A percentile compares a stretch with the other conserved stretches of the same genome.
These are phyloP conservation scores for Elongisporangium senticosum DNA, from an alignment of 352 stramenopile species.

Conservation along the genomic window DNA sequence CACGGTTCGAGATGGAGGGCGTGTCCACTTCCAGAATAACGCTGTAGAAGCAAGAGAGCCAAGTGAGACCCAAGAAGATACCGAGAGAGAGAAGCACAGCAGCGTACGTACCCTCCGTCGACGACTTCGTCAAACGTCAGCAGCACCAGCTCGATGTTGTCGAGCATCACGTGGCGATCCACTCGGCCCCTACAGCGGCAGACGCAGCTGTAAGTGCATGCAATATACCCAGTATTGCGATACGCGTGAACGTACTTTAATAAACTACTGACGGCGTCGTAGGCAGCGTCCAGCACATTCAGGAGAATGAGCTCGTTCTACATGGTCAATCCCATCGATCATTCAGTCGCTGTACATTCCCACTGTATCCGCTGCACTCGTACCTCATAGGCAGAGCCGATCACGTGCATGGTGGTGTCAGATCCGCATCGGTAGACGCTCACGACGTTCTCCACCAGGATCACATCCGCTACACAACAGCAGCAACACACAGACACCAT, in stretches of 20 bases:
- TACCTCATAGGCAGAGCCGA: constrained; percentile 79
- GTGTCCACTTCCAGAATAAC: constrained; percentile 88
- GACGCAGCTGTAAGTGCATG: not conserved
- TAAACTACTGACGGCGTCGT: constrained; percentile 79
- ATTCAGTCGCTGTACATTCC: constrained; percentile 2
- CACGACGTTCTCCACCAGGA: constrained; percentile 88
- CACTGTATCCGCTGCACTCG: not conserved
- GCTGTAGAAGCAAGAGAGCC: constrained; percentile 17
- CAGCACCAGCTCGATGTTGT: constrained; percentile 89
- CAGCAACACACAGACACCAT: constrained; percentile 4
- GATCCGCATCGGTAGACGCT: constrained; percentile 86
- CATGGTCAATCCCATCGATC: constrained; percentile 3
- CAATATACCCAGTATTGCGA: not conserved
- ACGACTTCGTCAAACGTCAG: constrained; percentile 89
- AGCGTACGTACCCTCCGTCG: constrained; percentile 64
- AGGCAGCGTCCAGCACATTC: constrained; percentile 79
- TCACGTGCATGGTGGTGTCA: constrained; percentile 86
- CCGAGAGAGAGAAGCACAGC: not conserved
- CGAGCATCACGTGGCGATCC: constrained; percentile 84
- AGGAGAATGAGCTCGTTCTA: constrained; percentile 89
- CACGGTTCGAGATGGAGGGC: constrained; percentile 84
- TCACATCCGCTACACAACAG: constrained; percentile 75
- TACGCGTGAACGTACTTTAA: constrained; percentile 67
- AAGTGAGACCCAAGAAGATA: not conserved
- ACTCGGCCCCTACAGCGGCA: constrained; percentile 53